These are phyloP conservation scores for Amanita subjunquillea DNA, from an alignment of 768 basidiomycete species.

Conservation along the genomic window DNA sequence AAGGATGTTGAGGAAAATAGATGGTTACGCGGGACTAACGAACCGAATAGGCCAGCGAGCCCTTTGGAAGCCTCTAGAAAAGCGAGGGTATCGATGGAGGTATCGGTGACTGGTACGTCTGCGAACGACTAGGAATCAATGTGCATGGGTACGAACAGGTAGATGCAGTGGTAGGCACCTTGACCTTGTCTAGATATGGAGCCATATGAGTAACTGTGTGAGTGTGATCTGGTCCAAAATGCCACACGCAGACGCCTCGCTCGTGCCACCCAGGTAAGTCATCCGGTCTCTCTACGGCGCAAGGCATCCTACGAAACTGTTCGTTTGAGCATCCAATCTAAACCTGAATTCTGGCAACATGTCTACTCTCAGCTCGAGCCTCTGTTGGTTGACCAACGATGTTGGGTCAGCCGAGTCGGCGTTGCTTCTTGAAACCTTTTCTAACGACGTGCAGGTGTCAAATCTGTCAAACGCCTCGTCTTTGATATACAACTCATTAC, in stretches of 20 bases:
- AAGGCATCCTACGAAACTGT: not conserved
- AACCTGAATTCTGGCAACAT: constrained; percentile 74
- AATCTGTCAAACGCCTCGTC: constrained; percentile 81
- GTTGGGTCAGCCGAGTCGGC: constrained; percentile 54
- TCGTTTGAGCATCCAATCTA: constrained; percentile 45
- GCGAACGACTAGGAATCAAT: constrained; percentile 68
- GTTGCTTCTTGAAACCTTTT: not conserved
- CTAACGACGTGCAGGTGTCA: constrained; percentile 45
- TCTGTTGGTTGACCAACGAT: constrained; percentile 56
- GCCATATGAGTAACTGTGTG: constrained; percentile 34
- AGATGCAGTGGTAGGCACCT: constrained; percentile 25
- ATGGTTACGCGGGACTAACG: constrained; percentile 10
- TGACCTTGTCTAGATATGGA: constrained; percentile 65
- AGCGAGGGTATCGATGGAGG: constrained; percentile 77
- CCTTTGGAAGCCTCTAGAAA: constrained; percentile 89
- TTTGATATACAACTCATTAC: constrained; percentile 68
- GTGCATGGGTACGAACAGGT: not conserved
- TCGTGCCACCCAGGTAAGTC: constrained; percentile 45
- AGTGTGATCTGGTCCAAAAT: constrained; percentile 27
- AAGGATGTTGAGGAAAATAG: not conserved
- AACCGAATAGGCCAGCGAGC: constrained; percentile 86
- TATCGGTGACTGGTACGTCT: constrained; percentile 78
- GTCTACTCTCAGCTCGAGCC: constrained; percentile 50
- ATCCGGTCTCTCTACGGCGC: not conserved
- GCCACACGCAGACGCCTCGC: constrained; percentile 78